These are phyloP conservation scores for Pseudogymnoascus verrucosus DNA, from an alignment of 2,329 filamentous ascomycete species.

Conservation along the genomic window DNA sequence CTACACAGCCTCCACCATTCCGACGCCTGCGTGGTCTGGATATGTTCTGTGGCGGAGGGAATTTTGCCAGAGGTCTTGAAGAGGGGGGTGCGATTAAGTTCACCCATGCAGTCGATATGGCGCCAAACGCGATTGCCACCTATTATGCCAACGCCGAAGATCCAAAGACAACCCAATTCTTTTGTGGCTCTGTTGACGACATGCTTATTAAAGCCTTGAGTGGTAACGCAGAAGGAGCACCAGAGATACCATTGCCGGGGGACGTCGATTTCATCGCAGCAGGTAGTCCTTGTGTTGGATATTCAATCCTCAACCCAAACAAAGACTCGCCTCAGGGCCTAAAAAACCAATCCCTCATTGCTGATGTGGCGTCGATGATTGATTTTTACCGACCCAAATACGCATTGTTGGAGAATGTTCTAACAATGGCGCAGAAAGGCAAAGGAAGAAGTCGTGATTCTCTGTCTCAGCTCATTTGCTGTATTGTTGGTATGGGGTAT, in stretches of 20 bases:
- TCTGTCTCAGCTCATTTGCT: slow-evolving; percentile 64
- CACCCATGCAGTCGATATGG: slow-evolving; percentile 61
- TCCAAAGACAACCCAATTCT: slow-evolving; percentile 42
- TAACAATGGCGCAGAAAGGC: slow-evolving; percentile 47
- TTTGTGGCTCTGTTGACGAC: slow-evolving; percentile 65
- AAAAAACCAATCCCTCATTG: slow-evolving; percentile 69
- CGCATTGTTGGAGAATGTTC: slow-evolving; percentile 70
- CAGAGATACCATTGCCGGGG: slow-evolving; percentile 48
- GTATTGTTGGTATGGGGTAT: slow-evolving; percentile 69
- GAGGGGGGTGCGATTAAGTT: slow-evolving; percentile 60
- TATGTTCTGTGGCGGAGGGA: slow-evolving; percentile 71
- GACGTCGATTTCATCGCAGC: slow-evolving; percentile 62
- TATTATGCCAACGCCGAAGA: slow-evolving; percentile 58
- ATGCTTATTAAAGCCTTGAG: slow-evolving; percentile 48
- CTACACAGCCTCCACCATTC: slow-evolving; percentile 22
- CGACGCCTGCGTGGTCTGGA: slow-evolving; percentile 53
- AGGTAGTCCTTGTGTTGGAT: slow-evolving; percentile 72
- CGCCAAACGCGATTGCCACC: slow-evolving; percentile 56
- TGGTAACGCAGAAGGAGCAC: slow-evolving; percentile 35
- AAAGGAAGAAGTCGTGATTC: slow-evolving; percentile 49
- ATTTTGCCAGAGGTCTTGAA: slow-evolving; percentile 68
- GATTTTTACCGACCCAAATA: slow-evolving; percentile 71
- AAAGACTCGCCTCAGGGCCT: slow-evolving; percentile 43
- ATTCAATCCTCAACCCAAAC: slow-evolving; percentile 55
- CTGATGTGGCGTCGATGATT: slow-evolving; percentile 65